phyloP scores from a whole-genome alignment of 2,329 filamentous ascomycete species.

The Cladosporium sp. region DNA sequence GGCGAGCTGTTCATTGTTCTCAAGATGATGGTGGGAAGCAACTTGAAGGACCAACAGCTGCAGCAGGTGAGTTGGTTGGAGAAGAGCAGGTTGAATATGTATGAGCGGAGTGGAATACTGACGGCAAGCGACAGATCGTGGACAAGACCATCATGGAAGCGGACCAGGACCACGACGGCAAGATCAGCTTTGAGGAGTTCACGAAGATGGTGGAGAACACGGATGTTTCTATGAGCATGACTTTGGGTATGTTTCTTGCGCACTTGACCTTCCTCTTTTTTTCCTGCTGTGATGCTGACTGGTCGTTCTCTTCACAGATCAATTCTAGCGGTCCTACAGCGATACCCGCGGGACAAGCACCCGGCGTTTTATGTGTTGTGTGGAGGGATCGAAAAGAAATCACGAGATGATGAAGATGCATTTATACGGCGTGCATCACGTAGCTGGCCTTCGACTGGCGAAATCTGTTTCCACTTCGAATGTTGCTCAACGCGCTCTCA shows the following conservation, averaged over 20 bases:
- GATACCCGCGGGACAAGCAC: conserved; percentile 7
- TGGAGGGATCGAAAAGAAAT: neutral
- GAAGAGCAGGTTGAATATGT: neutral
- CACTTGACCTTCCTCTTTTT: too few relatives aligned
- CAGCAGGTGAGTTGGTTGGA: conserved; percentile 59
- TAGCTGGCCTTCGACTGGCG: neutral
- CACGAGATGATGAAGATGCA: conserved; percentile 13
- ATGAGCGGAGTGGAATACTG: neutral
- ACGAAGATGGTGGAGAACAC: conserved; percentile 98
- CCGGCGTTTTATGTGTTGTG: neutral
- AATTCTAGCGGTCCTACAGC: conserved; percentile 10
- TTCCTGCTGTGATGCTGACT: neutral
- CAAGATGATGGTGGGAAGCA: conserved; percentile 99
- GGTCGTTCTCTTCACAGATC: neutral
- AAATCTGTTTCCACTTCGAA: neutral
- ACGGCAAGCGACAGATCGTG: conserved; percentile 61
- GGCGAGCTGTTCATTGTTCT: conserved; percentile 98
- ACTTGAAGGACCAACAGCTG: conserved; percentile 96
- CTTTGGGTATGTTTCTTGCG: conserved; percentile 49
- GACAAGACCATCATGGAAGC: conserved; percentile 99
- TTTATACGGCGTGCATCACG: conserved; percentile 3
- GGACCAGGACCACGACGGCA: conserved; percentile 89
- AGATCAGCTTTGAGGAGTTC: conserved; percentile 99
- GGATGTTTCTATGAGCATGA: conserved; percentile 65
- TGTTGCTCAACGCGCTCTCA: too few relatives aligned